phyloP scores from a whole-genome alignment of 805 yeast genomes.

The Saccharomyces jurei region DNA sequence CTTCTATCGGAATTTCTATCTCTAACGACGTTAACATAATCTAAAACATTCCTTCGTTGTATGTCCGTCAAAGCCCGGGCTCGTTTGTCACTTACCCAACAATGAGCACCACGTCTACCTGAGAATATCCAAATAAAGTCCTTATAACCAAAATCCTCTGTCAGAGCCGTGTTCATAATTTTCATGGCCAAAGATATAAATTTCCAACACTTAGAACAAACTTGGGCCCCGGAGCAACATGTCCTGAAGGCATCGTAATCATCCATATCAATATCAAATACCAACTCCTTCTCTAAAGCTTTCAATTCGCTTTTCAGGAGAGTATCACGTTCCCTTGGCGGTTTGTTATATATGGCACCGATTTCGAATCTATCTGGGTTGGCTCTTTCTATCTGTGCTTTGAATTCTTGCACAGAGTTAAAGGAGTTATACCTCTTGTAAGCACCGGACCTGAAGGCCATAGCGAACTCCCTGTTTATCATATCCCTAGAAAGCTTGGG shows the following conservation, averaged over 20 bases:
- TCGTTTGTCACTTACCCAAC: conserved; percentile 87
- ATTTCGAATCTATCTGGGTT: conserved; percentile 89
- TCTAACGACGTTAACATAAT: conserved; percentile 70
- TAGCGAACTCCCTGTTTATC: conserved; percentile 87
- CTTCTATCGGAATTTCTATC: conserved; percentile 41
- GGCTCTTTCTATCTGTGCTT: conserved; percentile 60
- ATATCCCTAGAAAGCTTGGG: conserved; percentile 68
- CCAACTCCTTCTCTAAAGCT: conserved; percentile 79
- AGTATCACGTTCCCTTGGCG: conserved; percentile 78
- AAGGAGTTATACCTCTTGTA: conserved; percentile 86
- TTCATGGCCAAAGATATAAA: conserved; percentile 80
- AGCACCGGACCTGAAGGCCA: conserved; percentile 78
- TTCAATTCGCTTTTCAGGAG: conserved; percentile 70
- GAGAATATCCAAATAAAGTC: conserved; percentile 92
- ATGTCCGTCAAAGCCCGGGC: conserved; percentile 70
- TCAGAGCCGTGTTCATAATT: conserved; percentile 60
- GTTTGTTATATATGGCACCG: conserved; percentile 83
- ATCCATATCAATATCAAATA: conserved; percentile 94
- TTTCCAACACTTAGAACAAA: conserved; percentile 88
- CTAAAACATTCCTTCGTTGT: conserved; percentile 70
- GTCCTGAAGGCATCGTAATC: conserved; percentile 93
- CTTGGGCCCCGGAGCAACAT: conserved; percentile 79
- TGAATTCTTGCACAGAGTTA: conserved; percentile 59
- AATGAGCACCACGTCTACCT: conserved; percentile 98
- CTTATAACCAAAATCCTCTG: conserved; percentile 83